These are phyloP conservation scores for Oldenlandia corymbosa DNA, from an alignment of 257 asterid species.

Conservation along the genomic window DNA sequence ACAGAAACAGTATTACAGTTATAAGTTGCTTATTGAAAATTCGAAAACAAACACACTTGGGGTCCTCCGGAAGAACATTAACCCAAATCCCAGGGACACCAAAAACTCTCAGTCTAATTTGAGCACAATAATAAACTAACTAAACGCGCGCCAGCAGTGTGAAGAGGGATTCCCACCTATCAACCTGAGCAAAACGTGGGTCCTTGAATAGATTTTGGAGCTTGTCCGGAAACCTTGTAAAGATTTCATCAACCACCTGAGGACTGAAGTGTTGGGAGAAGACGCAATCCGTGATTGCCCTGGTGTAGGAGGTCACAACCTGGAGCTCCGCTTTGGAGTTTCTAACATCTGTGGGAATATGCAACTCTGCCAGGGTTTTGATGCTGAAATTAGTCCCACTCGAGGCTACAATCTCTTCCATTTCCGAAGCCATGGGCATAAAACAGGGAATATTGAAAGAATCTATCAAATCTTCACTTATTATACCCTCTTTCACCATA, in stretches of 20 bases:
- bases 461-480: conserved; percentile 25
- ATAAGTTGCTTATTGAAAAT: no score
- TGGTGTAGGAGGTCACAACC: not conserved
- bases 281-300: not conserved
- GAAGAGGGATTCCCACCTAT: not conserved
- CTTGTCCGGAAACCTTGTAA: not conserved
- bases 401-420: conserved; percentile 11
- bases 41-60: no score
- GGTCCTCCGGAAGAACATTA: no score
- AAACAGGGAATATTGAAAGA: conserved; percentile 32
- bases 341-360: not conserved
- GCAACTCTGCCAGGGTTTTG: conserved; percentile 14
- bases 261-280: conserved; percentile 1
- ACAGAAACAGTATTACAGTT: no score
- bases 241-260: not conserved
- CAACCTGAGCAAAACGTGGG: not conserved
- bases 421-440: conserved; percentile 27
- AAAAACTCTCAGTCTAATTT: no score
- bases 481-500: conserved; percentile 22
- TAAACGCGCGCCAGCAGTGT: not conserved
- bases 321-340: not conserved
- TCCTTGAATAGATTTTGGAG: not conserved
- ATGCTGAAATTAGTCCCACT: conserved; percentile 20
- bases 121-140: no score
- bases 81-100: no score